A percentile compares a stretch with the other conserved stretches of the same genome.
phyloP scores from a whole-genome alignment of 352 stramenopile species.

The Pythium vanterpoolii region DNA sequence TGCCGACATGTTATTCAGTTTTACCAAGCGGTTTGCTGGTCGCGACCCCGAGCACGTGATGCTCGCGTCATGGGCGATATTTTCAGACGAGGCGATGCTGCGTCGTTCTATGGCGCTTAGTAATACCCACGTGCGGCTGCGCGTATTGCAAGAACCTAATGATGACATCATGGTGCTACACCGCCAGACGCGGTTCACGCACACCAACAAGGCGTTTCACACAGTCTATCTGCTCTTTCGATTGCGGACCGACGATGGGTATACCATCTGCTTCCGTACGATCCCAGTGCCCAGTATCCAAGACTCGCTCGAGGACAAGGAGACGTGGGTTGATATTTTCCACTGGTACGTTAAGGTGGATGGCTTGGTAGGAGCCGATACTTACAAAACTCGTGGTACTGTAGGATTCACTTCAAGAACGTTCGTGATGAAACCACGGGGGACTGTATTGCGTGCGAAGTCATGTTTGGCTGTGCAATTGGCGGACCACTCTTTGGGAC shows the following conservation, averaged over 20 bases:
- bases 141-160: conserved; percentile 47
- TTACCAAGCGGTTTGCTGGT: conserved; percentile 47
- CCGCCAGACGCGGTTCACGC: conserved; percentile 42
- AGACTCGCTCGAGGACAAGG: conserved; percentile 35
- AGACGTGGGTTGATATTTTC: conserved; percentile 58
- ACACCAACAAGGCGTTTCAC: conserved; percentile 40
- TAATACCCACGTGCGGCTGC: conserved; percentile 31
- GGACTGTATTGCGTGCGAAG: conserved; percentile 28
- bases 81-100: conserved; percentile 37
- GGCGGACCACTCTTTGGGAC: background rate
- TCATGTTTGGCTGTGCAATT: conserved; percentile 41
- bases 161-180: conserved; percentile 49
- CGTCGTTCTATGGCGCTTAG: conserved; percentile 36
- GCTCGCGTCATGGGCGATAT: conserved; percentile 44
- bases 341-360: conserved; percentile 34
- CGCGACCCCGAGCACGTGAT: conserved; percentile 39
- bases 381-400: background rate
- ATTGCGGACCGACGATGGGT: conserved; percentile 47
- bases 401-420: conserved; percentile 42
- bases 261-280: conserved; percentile 59
- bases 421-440: conserved; percentile 30
- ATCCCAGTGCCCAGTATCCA: conserved; percentile 51
- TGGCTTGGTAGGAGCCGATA: background rate
- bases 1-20: conserved; percentile 56
- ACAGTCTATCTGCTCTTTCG: conserved; percentile 70